Evolutionary conservation across 768 basidiomycete species (phyloP).

Genomic region (Russula sp.): DNA sequence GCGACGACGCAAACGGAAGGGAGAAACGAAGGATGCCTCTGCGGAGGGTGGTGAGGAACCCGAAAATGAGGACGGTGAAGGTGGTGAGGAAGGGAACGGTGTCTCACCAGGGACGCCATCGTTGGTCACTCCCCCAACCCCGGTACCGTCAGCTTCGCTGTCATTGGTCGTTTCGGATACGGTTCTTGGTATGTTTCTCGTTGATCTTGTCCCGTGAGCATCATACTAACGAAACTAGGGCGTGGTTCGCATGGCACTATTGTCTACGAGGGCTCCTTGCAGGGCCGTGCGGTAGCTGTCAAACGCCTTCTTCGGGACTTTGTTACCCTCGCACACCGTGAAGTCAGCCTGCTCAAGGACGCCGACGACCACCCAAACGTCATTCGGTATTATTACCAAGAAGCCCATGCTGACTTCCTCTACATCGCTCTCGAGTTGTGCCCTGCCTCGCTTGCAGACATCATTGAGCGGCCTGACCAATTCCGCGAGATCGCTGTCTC

Average conservation of each 20-base stretch:
- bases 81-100: constrained; percentile 14
- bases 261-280: constrained; percentile 90
- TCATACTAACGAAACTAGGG: constrained; percentile 42
- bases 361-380: constrained; percentile 99
- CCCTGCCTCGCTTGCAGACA: constrained; percentile 82
- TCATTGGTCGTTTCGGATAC: constrained; percentile 69
- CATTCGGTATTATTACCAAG: constrained; percentile 97
- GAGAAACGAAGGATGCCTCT: constrained; percentile 16
- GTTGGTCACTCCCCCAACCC: constrained; percentile 26
- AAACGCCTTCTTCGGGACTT: constrained; percentile 95
- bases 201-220: not conserved
- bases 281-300: constrained; percentile 96
- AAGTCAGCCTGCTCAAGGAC: constrained; percentile 92
- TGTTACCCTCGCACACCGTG: constrained; percentile 87
- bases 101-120: constrained; percentile 15
- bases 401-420: constrained; percentile 86
- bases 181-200: constrained; percentile 53
- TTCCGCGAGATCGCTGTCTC: constrained; percentile 70
- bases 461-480: constrained; percentile 74
- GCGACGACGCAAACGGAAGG: constrained; percentile 20
- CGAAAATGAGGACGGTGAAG: constrained; percentile 23
- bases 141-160: constrained; percentile 29
- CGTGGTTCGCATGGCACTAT: constrained; percentile 97
- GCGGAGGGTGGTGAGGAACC: constrained; percentile 26
- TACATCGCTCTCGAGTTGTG: constrained; percentile 97